These are phyloP conservation scores for Lepidium campestre DNA, from an alignment of 441 rosid species.

Conservation along the genomic window DNA sequence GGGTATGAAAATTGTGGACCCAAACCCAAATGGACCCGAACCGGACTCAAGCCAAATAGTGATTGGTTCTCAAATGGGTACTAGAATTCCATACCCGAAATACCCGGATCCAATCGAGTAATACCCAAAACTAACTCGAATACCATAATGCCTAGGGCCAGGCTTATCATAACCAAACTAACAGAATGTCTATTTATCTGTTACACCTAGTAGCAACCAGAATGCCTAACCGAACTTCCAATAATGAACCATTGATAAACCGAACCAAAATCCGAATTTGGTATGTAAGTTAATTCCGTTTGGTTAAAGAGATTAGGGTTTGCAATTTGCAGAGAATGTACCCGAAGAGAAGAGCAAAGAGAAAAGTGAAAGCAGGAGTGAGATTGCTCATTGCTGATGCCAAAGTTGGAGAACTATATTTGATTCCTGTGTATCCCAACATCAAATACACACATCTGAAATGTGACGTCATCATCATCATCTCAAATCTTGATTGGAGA, in stretches of 20 bases:
- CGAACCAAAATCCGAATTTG: neutral
- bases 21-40: no score
- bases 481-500: neutral
- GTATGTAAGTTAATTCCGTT: neutral
- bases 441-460: slow-evolving; percentile 25
- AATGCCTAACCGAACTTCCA: neutral
- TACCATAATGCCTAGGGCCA: no score
- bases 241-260: neutral
- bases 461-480: neutral
- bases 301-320: neutral
- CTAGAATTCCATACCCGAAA: no score
- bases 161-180: no score
- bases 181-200: neutral
- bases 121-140: no score
- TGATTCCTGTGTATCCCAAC: slow-evolving; percentile 33
- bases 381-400: slow-evolving; percentile 46
- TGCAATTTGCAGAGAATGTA: neutral
- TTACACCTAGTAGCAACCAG: neutral
- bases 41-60: no score
- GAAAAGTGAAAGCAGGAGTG: slow-evolving; percentile 51
- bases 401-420: slow-evolving; percentile 43
- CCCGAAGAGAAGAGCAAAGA: slow-evolving; percentile 45
- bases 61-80: no score
- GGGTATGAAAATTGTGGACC: no score
- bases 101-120: no score